phyloP scores from a whole-genome alignment of 2,329 filamentous ascomycete genomes.

The Trichoderma asperellum region DNA sequence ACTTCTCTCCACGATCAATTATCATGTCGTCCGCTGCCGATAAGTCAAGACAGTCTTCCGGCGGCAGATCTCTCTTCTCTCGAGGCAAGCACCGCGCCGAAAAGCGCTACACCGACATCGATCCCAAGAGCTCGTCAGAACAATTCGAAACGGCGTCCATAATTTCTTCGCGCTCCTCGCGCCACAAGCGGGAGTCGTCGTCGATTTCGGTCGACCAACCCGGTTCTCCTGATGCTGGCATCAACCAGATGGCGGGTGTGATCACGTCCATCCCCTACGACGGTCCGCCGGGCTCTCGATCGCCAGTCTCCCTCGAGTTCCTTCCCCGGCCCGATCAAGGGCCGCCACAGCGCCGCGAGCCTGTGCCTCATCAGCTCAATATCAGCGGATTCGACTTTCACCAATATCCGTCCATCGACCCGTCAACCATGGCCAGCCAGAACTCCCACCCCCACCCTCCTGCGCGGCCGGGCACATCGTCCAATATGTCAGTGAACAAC shows the following conservation, averaged over 20 bases:
- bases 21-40: constrained; percentile 69
- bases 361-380: constrained; percentile 81
- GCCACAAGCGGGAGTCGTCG: constrained; percentile 75
- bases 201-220: constrained; percentile 72
- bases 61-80: constrained; percentile 81
- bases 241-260: constrained; percentile 77
- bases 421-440: constrained; percentile 55
- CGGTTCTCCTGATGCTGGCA: constrained; percentile 63
- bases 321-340: constrained; percentile 68
- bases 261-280: constrained; percentile 91
- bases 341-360: constrained; percentile 67
- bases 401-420: constrained; percentile 80
- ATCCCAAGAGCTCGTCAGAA: constrained; percentile 61
- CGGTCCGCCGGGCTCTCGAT: constrained; percentile 65
- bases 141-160: constrained; percentile 62
- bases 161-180: constrained; percentile 69
- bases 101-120: constrained; percentile 64
- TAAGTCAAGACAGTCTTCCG: constrained; percentile 80
- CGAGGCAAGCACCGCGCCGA: constrained; percentile 76
- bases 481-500: constrained; percentile 51
- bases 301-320: constrained; percentile 74
- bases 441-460: constrained; percentile 46
- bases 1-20: constrained; percentile 29
- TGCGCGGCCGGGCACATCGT: constrained; percentile 42
- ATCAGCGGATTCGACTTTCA: constrained; percentile 79